These are phyloP conservation scores for Ceratonia siliqua DNA, from an alignment of 306 rosid species.

Conservation along the genomic window DNA sequence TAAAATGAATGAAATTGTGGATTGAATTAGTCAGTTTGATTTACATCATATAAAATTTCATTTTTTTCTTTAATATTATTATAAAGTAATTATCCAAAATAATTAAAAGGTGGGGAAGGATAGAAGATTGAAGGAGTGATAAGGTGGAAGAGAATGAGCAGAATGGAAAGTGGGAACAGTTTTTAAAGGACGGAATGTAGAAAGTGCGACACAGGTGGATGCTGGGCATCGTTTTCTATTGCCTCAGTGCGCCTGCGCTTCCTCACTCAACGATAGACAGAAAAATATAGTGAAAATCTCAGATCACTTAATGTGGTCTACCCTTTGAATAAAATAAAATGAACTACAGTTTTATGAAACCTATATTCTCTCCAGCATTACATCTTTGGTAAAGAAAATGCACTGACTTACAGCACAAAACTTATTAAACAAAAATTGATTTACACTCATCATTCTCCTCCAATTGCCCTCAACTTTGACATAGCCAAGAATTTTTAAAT, in stretches of 20 bases:
- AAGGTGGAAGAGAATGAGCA: too few relatives aligned
- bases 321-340: constrained; percentile 5
- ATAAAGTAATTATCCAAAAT: too few relatives aligned
- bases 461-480: constrained; percentile 30
- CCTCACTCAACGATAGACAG: neutral
- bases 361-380: constrained; percentile 19
- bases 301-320: constrained; percentile 24
- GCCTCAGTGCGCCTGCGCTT: too few relatives aligned
- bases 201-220: neutral
- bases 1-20: too few relatives aligned
- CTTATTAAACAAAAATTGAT: constrained; percentile 49
- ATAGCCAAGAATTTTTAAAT: constrained; percentile 30
- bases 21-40: too few relatives aligned
- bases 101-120: too few relatives aligned
- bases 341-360: constrained; percentile 20
- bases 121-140: neutral
- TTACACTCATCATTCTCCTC: constrained; percentile 46
- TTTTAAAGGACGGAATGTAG: neutral
- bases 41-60: too few relatives aligned
- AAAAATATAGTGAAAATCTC: neutral
- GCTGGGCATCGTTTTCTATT: too few relatives aligned
- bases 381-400: constrained; percentile 20
- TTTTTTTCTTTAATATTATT: too few relatives aligned
- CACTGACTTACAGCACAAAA: constrained; percentile 29
- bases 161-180: neutral